A percentile compares a stretch with the other conserved stretches of the same genome.
phyloP scores from a whole-genome alignment of 495 filamentous ascomycete species.

The Penicillium soppii region DNA sequence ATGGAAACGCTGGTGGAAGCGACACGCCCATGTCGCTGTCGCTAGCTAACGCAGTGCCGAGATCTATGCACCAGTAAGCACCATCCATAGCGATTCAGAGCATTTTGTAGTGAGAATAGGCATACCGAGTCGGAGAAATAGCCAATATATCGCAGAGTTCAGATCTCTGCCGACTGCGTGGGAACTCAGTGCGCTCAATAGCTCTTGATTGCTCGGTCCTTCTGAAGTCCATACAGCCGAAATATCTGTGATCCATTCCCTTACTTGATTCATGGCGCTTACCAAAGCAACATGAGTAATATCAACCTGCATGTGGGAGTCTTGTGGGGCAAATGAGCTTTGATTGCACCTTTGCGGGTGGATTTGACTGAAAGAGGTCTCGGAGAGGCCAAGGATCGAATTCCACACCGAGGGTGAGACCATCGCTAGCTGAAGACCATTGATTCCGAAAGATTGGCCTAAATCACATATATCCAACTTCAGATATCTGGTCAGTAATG shows the following conservation, averaged over 20 bases:
- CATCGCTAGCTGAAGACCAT: constrained; percentile 28
- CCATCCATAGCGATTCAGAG: not conserved
- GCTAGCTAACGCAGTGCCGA: constrained; percentile 28
- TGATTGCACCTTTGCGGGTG: not conserved
- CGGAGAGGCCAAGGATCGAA: constrained; percentile 25
- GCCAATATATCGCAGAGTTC: constrained; percentile 35
- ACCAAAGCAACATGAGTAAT: constrained; percentile 15
- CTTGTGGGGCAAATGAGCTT: not conserved
- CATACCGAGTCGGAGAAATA: constrained; percentile 35
- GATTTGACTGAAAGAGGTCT: constrained; percentile 19
- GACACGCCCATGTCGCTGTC: constrained; percentile 20
- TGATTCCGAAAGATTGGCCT: constrained; percentile 32
- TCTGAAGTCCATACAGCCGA: constrained; percentile 14
- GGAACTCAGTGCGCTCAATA: constrained; percentile 14
- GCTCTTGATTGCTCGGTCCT: constrained; percentile 1
- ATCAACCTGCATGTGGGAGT: not conserved
- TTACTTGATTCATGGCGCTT: constrained; percentile 10
- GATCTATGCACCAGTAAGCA: constrained; percentile 17
- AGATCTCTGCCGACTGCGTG: constrained; percentile 17
- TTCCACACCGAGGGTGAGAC: constrained; percentile 16
- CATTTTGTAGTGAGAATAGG: not conserved
- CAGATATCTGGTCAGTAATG: not conserved
- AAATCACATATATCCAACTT: constrained; percentile 38
- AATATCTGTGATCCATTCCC: constrained; percentile 14
- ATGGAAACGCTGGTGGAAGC: constrained; percentile 22